Base-by-base conservation (phyloP, 345 rosid genomes). In the Pugionium cornutum region DNA sequence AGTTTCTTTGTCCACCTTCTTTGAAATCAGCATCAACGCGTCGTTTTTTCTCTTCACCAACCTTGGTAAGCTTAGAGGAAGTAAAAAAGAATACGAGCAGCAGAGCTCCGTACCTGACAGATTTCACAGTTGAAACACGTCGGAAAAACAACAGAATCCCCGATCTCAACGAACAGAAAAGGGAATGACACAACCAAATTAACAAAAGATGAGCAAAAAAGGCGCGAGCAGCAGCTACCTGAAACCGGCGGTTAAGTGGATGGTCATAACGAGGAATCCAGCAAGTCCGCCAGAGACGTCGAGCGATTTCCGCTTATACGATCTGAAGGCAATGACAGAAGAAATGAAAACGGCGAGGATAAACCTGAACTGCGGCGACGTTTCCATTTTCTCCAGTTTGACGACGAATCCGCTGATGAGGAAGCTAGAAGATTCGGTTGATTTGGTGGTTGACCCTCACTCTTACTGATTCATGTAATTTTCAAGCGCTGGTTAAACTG, bases 1-100 rank as follows among this genome's bases (percentile, higher is more conserved):
- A 94, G 72, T 92, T 86, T 66, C 99, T 77, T 75, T 92, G 98
- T 1, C 98, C 98, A 4, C 98, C 95, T 70, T 89, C 92, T 76
- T 88, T 94, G 64, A 89, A 94, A 39, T 88, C 95, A 61, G 83
- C 84, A 65, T 88, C 97, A 29, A 89, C 75, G 26, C 58, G 78
- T 57, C 85, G 83, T 83, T 94, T 94, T 82, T 78, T 89, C 43
- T 88, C 96, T 75, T 80, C 86, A 4, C 99, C 99, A 45, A 90
- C 82, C 64, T 88, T 89, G 6, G 99, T 94, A 48, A 89, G 89
- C 86, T 83, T 89, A 29, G 99, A 94, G 0, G 99, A 94, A 51
- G 84, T 68, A 46, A 94, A 76, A 67, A 88, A 94, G 85, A 94
- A 94, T 1, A 72, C 88, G 0, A 94, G 85, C 67, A 94, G 59